phyloP scores from a whole-genome alignment of 805 yeast genomes.

The Scheffersomyces amazonensis region DNA sequence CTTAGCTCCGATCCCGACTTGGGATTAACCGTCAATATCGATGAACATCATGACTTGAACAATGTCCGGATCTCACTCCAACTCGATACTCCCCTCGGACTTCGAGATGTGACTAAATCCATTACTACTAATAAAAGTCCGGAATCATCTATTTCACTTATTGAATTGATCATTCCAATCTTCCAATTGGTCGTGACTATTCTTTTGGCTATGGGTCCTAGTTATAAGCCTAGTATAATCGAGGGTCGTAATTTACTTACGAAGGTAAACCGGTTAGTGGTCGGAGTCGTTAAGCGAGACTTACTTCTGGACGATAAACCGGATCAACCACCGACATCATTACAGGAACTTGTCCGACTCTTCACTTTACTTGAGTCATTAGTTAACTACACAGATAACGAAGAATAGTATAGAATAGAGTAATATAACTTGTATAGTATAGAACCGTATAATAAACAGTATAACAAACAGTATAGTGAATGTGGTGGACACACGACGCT shows the following conservation, averaged over 20 bases:
- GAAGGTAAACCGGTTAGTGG: conserved; percentile 52
- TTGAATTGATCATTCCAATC: conserved; percentile 68
- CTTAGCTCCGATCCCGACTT: conserved; percentile 74
- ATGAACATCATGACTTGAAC: conserved; percentile 14
- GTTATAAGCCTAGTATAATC: conserved; percentile 55
- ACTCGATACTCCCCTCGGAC: conserved; percentile 49
- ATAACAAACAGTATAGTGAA: no score
- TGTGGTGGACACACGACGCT: no score
- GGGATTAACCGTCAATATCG: conserved; percentile 52
- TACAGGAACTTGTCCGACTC: conserved; percentile 53
- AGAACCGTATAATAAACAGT: no score
- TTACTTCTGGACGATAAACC: conserved; percentile 28
- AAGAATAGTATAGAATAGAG: no score
- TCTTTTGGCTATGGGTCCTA: conserved; percentile 73
- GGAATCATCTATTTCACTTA: conserved; percentile 45
- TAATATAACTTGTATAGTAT: no score
- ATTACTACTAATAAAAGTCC: conserved; percentile 6
- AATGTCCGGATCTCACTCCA: conserved; percentile 45
- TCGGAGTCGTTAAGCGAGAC: conserved; percentile 63
- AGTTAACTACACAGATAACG: conserved; percentile 10
- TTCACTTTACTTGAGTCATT: conserved; percentile 53
- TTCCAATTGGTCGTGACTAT: conserved; percentile 71
- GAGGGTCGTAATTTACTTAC: conserved; percentile 51
- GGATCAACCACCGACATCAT: conserved; percentile 29
- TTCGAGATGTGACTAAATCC: conserved; percentile 11